phyloP scores from a whole-genome alignment of 2,329 filamentous ascomycete species.

The Huntiella abstrusa region DNA sequence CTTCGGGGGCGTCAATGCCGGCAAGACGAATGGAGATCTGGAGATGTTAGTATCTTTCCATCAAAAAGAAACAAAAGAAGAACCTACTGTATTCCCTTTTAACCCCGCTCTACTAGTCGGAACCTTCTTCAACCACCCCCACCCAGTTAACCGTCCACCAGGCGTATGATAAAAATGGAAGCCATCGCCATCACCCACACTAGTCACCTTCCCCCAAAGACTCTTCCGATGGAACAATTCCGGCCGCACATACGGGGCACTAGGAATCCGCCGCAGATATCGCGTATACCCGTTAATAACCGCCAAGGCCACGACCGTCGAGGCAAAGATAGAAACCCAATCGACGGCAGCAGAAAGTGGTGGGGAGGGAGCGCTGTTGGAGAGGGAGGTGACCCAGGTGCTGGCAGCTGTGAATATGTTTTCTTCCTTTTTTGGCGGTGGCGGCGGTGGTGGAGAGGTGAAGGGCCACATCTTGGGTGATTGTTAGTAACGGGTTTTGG shows the following conservation, averaged over 20 bases:
- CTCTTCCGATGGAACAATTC: constrained; percentile 55
- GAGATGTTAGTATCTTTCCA: constrained; percentile 2
- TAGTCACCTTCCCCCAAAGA: constrained; percentile 72
- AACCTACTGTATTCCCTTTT: constrained; percentile 55
- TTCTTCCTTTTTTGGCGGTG: constrained; percentile 12
- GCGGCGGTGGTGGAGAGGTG: constrained; percentile 12
- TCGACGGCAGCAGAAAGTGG: constrained; percentile 20
- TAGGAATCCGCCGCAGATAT: constrained; percentile 71
- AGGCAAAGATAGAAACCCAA: constrained; percentile 21
- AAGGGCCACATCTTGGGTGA: constrained; percentile 22
- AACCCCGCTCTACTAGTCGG: constrained; percentile 50
- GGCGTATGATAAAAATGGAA: constrained; percentile 91
- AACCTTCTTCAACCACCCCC: constrained; percentile 75
- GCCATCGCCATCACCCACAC: constrained; percentile 90
- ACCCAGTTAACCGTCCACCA: constrained; percentile 69
- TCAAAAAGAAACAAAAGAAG: neutral
- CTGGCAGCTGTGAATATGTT: constrained; percentile 14
- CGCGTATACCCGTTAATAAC: constrained; percentile 42
- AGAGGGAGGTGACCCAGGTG: constrained; percentile 23
- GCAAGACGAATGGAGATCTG: constrained; percentile 80
- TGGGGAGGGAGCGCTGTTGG: constrained; percentile 13
- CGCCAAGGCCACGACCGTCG: constrained; percentile 21
- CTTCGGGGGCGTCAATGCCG: constrained; percentile 82
- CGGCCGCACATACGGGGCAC: constrained; percentile 54
- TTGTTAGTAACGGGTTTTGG: too few relatives aligned